Base-by-base conservation (phyloP, 2,329 filamentous ascomycete genomes). In the Aplosporella prunicola region DNA sequence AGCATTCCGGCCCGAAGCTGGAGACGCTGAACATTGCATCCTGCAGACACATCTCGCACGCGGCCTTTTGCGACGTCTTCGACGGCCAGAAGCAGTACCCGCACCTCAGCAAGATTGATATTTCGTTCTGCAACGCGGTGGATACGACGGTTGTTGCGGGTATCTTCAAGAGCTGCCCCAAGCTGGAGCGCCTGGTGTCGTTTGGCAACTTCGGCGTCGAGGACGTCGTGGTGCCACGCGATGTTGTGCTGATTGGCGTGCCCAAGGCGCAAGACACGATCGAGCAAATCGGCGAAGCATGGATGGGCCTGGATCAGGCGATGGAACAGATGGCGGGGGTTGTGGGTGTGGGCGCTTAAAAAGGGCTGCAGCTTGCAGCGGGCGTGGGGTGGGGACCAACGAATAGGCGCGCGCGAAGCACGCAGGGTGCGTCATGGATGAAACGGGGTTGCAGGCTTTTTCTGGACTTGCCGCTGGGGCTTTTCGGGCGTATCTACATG, bases 1-100 rank as follows among this genome's bases (percentile, higher is more conserved):
- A 66, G 1, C 89, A 95, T 54, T 94, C 87, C 0, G 83, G 84
- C 4, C 53, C 62, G 1, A 67, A 62, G 9, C 60, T 96, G 2
- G 68, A 70, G 42, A 65, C 72, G 26, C 66, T 96, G 22, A 83
- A 93, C 51, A 67, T 95, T n/a, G 75, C 84, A 10, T 83, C 81
- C 0, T 93, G 86, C 53, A 80, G 89, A 3, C 82, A 94, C 55
- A 88, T 96, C 45, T 72, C 76, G 2, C 68, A 72, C 22, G 63
- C 72, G 11, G 77, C 83, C 0, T 87, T 94, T 42, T 76, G 84
- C 44, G 71, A 79, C 8, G 79, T 82, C 0, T 95, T 96, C 51
- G 66, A 70, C 36, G 62, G 66, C 5, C 59, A 63, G 7, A 68
- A 68, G 16, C 20, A 32, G 28, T 95, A 93, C 47, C 76, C 80